A percentile compares a stretch with the other conserved stretches of the same genome.
Evolutionary conservation across 1,139 yeast species (phyloP).

Genomic region (Kodamaea alishanica): DNA sequence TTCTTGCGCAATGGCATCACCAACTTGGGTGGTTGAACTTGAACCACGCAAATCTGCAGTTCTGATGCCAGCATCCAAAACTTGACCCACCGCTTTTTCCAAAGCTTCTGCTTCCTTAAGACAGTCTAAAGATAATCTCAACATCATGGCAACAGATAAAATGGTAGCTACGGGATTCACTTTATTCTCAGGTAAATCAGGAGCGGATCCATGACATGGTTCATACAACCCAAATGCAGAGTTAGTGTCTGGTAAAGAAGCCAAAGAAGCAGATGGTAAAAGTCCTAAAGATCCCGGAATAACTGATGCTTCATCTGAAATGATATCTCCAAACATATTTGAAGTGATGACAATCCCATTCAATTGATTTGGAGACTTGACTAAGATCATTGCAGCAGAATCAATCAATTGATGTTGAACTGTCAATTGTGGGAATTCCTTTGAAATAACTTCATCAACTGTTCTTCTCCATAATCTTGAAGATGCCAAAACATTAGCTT

Average conservation of each 20-base stretch:
- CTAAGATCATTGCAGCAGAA: slow-evolving; percentile 96
- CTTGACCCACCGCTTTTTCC: slow-evolving; percentile 82
- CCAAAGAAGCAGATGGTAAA: slow-evolving; percentile 92
- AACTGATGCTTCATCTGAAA: slow-evolving; percentile 95
- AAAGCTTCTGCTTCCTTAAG: slow-evolving; percentile 82
- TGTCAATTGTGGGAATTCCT: slow-evolving; percentile 84
- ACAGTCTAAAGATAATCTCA: slow-evolving; percentile 80
- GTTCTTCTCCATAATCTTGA: slow-evolving; percentile 95
- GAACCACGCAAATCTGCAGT: slow-evolving; percentile 89
- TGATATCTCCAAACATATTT: slow-evolving; percentile 97
- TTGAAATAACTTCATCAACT: slow-evolving; percentile 75
- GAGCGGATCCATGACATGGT: slow-evolving; percentile 99
- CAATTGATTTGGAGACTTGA: slow-evolving; percentile 82
- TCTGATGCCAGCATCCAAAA: slow-evolving; percentile 77
- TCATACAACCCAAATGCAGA: slow-evolving; percentile 93
- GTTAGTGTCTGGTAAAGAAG: slow-evolving; percentile 92
- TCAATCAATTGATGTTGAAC: slow-evolving; percentile 94
- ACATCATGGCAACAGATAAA: slow-evolving; percentile 95
- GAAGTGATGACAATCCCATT: slow-evolving; percentile 90
- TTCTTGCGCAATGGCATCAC: slow-evolving; percentile 81
- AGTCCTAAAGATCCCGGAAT: slow-evolving; percentile 97
- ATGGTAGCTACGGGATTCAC: slow-evolving; percentile 96
- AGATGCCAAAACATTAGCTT: slow-evolving; percentile 95
- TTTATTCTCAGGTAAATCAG: slow-evolving; percentile 81
- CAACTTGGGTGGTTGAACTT: slow-evolving; percentile 80